These are phyloP conservation scores for Helianthus tuberosus DNA, from an alignment of 129 eudicot species.

Conservation along the genomic window DNA sequence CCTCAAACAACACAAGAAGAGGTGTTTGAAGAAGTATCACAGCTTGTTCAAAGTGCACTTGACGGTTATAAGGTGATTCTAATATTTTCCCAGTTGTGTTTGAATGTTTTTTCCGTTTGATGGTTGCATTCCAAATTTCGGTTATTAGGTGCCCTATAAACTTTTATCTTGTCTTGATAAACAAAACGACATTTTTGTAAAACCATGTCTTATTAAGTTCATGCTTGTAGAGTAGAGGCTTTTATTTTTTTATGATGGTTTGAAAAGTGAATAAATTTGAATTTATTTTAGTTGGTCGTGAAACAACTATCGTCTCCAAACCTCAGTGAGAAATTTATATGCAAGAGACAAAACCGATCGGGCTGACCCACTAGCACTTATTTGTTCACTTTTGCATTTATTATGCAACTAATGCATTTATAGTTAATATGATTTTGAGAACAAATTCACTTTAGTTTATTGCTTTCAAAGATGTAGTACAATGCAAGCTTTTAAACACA, in stretches of 20 bases:
- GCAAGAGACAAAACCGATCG: not conserved
- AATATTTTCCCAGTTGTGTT: not conserved
- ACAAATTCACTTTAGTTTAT: not conserved
- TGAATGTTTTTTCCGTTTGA: not conserved
- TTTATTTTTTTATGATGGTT: not conserved
- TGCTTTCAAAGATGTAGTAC: not conserved
- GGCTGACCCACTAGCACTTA: not conserved
- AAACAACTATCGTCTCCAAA: not conserved
- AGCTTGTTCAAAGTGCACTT: conserved; percentile 97
- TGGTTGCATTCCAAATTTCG: not conserved
- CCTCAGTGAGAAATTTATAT: not conserved
- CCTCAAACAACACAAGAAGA: conserved; percentile 87
- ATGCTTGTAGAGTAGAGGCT: not conserved
- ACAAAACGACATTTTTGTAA: not conserved
- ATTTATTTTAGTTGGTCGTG: conserved; percentile 9
- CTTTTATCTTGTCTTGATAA: not conserved
- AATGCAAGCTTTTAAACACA: not conserved
- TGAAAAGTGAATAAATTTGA: not conserved
- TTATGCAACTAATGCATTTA: not conserved
- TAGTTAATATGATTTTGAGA: not conserved
- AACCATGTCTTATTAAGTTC: not conserved
- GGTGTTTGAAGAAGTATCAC: conserved; percentile 90
- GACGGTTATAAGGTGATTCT: conserved; percentile 93
- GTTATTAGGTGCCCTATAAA: not conserved
- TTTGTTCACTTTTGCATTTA: not conserved